Percentiles rank a stretch among this genome's conserved stretches.
Evolutionary conservation across 2,329 filamentous ascomycete genomes (phyloP).

Genomic region (Aspergillus fumigatiaffinis): DNA sequence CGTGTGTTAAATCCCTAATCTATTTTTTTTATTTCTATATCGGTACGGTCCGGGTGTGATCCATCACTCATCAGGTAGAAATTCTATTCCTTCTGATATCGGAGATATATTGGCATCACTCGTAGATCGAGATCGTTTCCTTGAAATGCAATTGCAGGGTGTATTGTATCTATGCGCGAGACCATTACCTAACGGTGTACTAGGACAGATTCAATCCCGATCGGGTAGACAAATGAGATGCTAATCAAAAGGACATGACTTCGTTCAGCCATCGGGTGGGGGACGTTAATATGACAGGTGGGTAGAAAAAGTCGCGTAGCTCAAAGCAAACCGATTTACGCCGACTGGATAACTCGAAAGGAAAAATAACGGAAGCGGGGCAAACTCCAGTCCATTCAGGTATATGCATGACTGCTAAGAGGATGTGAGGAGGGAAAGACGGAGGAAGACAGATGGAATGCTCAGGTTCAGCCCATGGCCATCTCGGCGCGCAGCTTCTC

Average conservation of each 20-base stretch:
- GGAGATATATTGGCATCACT: background rate
- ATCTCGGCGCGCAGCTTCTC: conserved; percentile 93
- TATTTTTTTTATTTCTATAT: background rate
- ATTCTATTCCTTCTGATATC: background rate
- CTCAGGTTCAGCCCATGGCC: conserved; percentile 67
- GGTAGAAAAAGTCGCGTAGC: background rate
- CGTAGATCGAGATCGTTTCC: background rate
- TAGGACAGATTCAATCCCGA: background rate
- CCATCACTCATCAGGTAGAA: background rate
- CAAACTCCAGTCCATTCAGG: background rate
- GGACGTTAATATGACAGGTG: background rate
- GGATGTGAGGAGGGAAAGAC: background rate
- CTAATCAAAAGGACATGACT: conserved; percentile 2
- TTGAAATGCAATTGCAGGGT: background rate
- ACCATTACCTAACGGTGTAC: background rate
- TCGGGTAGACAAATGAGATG: conserved; percentile 6
- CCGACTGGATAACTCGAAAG: conserved; percentile 1
- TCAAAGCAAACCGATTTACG: background rate
- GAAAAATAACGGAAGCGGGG: background rate
- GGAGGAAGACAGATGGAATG: background rate
- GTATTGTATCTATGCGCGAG: background rate
- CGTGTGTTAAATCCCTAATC: background rate
- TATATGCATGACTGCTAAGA: conserved; percentile 2
- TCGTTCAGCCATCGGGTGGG: background rate
- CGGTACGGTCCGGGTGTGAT: background rate